Conservation (phyloP, 1,139 yeast species). For the Pichia sp. region DNA sequence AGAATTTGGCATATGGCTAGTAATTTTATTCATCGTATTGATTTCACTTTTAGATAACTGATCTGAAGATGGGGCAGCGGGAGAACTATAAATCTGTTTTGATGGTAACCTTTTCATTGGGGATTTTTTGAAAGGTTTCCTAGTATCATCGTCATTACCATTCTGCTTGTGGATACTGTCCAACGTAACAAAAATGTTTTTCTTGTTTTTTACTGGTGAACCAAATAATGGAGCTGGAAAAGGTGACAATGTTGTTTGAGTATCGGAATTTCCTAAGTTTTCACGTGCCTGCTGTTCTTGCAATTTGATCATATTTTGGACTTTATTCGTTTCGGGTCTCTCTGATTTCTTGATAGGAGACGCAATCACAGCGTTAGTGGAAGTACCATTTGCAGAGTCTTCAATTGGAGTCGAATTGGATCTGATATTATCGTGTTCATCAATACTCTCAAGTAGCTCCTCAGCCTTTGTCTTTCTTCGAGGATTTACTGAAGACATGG, state of each 20-base stretch:
- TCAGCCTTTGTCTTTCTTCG: slow-evolving; percentile 2
- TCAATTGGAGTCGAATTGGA: no score
- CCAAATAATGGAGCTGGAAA: no score
- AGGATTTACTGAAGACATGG: not conserved
- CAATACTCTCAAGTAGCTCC: slow-evolving; percentile 1
- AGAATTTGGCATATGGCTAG: slow-evolving; percentile 24
- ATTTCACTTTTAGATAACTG: slow-evolving; percentile 20
- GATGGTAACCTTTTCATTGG: no score
- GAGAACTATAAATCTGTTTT: not conserved
- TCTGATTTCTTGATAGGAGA: slow-evolving; percentile 6
- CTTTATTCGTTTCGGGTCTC: slow-evolving; percentile 16
- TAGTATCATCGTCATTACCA: no score
- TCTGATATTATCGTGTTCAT: not conserved
- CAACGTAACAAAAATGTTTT: not conserved
- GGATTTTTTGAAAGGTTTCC: no score
- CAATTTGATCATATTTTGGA: slow-evolving; percentile 23
- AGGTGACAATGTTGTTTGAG: slow-evolving; percentile 3
- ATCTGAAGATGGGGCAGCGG: not conserved
- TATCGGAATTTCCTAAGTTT: slow-evolving; percentile 13
- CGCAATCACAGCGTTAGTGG: slow-evolving; percentile 6
- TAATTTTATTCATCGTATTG: slow-evolving; percentile 23
- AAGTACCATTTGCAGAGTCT: not conserved
- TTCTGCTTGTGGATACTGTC: no score
- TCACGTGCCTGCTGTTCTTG: slow-evolving; percentile 23
- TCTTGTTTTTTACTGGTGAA: no score